phyloP scores from a whole-genome alignment of 305 asterid species.

The Solanum hybrid region DNA sequence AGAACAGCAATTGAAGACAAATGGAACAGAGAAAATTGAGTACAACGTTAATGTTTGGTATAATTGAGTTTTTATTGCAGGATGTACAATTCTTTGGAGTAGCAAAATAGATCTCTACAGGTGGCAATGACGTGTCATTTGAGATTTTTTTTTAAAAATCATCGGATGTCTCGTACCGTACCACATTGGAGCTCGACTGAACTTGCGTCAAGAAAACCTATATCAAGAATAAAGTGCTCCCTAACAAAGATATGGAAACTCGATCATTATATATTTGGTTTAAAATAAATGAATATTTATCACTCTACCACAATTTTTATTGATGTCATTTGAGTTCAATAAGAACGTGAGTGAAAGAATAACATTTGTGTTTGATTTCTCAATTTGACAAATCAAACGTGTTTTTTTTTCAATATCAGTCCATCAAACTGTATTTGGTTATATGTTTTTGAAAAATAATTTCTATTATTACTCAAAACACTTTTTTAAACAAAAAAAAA shows the following conservation, averaged over 20 bases:
- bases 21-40: neutral
- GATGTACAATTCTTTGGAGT: neutral
- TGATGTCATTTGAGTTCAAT: neutral
- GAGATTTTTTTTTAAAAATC: neutral
- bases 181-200: neutral
- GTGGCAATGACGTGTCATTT: neutral
- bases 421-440: neutral
- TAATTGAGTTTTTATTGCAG: neutral
- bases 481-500: neutral
- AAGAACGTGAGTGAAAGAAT: fast-evolving
- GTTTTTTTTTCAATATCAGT: neutral
- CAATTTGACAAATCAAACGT: neutral
- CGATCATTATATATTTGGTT: fast-evolving
- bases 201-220: neutral
- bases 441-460: neutral
- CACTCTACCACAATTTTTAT: fast-evolving
- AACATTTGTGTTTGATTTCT: neutral
- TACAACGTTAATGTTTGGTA: neutral
- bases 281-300: neutral
- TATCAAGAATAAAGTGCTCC: too few species aligned
- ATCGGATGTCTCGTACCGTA: neutral
- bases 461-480: neutral
- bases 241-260: neutral
- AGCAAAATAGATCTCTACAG: neutral
- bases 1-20: neutral